Conservation (phyloP, 345 rosid genomes). For the Euphorbia peplus region DNA sequence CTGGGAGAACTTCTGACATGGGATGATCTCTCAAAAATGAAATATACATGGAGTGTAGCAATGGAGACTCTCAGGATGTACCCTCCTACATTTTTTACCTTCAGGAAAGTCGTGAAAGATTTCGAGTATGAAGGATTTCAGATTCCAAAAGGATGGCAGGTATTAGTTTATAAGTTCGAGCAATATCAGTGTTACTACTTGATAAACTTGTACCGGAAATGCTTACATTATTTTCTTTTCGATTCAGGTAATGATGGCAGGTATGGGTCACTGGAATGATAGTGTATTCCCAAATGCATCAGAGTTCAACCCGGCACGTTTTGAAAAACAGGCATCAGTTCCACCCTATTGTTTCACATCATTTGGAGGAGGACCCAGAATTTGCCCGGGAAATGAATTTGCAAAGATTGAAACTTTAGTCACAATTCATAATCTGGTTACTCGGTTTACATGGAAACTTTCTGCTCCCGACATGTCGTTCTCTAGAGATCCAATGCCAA, state of each 20-base stretch:
- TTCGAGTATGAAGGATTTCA: conserved; percentile 27
- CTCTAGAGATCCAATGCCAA: no score
- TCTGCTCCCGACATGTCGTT: no score
- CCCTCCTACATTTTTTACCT: conserved; percentile 24
- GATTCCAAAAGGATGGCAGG: conserved; percentile 43
- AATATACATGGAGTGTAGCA: conserved; percentile 39
- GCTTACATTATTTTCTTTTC: not conserved
- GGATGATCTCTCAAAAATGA: conserved; percentile 38
- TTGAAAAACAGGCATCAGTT: conserved; percentile 12
- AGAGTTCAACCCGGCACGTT: conserved; percentile 28
- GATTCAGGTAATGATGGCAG: conserved; percentile 29
- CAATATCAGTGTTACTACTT: not conserved
- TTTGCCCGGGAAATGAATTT: no score
- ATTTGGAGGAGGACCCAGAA: no score
- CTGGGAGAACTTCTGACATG: conserved; percentile 28
- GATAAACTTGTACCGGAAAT: not conserved
- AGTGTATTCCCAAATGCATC: conserved; percentile 28
- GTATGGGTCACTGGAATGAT: conserved; percentile 35
- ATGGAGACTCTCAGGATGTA: conserved; percentile 34
- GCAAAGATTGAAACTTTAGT: no score
- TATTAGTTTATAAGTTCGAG: not conserved
- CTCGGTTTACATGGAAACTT: no score
- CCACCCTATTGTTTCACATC: no score
- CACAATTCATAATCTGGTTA: no score
- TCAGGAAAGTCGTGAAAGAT: conserved; percentile 25